A percentile compares a stretch with the other conserved stretches of the same genome.
Conservation (phyloP, 1,284 basidiomycete genomes). For the Leccinum solheimii region DNA sequence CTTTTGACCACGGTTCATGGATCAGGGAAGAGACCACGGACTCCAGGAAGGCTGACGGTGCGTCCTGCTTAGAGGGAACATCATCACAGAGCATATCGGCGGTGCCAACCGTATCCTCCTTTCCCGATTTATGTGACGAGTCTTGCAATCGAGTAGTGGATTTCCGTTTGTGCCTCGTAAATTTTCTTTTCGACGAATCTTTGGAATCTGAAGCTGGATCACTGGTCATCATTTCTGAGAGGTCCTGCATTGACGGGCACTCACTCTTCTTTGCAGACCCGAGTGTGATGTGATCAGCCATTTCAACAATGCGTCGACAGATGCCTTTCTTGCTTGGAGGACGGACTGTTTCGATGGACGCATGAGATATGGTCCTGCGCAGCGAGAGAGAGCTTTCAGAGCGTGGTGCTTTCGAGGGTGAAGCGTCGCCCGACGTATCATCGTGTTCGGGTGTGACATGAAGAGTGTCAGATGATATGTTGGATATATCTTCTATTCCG, state of each 20-base stretch:
- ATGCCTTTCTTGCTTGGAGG: constrained; percentile 12
- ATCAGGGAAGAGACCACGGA: neutral
- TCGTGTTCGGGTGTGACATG: neutral
- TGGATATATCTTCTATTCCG: neutral
- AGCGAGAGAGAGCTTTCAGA: constrained; percentile 5
- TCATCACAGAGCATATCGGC: constrained; percentile 5
- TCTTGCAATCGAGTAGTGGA: constrained; percentile 2
- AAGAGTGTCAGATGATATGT: neutral
- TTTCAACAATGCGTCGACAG: constrained; percentile 22
- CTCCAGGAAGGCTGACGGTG: neutral
- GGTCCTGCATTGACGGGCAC: neutral
- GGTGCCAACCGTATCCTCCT: neutral
- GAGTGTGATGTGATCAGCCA: constrained; percentile 9
- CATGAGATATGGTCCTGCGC: constrained; percentile 21
- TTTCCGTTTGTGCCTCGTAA: neutral
- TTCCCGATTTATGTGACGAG: neutral
- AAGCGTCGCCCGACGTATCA: neutral
- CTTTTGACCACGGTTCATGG: neutral
- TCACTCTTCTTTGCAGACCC: constrained; percentile 10
- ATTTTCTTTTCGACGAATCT: neutral
- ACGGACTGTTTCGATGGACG: constrained; percentile 21
- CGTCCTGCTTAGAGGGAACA: constrained; percentile 4
- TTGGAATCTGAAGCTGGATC: neutral
- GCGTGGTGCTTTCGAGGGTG: constrained; percentile 13
- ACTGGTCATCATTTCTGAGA: neutral